These are phyloP conservation scores for Rhodotorula taiwanensis DNA, from an alignment of 768 basidiomycete species.

Conservation along the genomic window DNA sequence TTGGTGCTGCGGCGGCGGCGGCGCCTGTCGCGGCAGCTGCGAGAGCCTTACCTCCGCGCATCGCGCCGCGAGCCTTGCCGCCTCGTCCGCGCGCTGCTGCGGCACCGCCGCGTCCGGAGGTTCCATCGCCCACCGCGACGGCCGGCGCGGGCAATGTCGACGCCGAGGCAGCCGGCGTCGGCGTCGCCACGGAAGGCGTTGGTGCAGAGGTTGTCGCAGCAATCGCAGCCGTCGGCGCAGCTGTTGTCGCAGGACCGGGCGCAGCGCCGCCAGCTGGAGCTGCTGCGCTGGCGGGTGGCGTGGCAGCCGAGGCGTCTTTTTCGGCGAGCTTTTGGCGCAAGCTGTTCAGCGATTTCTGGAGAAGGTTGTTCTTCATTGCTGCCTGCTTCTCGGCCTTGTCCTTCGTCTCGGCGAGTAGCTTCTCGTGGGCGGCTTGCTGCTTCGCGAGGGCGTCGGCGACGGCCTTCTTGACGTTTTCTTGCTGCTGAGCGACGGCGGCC, in stretches of 20 bases:
- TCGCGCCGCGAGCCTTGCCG: slow-evolving; percentile 10
- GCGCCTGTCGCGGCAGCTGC: neutral
- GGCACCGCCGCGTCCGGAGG: slow-evolving; percentile 43
- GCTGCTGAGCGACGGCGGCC: slow-evolving; percentile 18
- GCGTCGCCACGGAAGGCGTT: slow-evolving; percentile 37
- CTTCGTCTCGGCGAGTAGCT: slow-evolving; percentile 26
- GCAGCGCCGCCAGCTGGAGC: neutral
- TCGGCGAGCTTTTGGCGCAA: slow-evolving; percentile 37
- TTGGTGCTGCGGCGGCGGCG: neutral
- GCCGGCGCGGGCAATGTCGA: slow-evolving; percentile 3
- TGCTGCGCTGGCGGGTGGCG: slow-evolving; percentile 25
- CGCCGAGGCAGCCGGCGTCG: slow-evolving; percentile 36
- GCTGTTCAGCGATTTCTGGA: slow-evolving; percentile 27
- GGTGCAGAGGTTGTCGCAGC: slow-evolving; percentile 36
- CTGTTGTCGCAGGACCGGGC: neutral
- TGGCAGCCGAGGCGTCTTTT: slow-evolving; percentile 13
- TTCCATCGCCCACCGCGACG: slow-evolving; percentile 37
- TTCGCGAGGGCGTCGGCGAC: slow-evolving; percentile 27
- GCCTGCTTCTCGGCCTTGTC: slow-evolving; percentile 31
- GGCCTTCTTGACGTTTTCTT: slow-evolving; percentile 42
- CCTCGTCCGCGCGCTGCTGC: slow-evolving; percentile 37
- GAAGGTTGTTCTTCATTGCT: slow-evolving; percentile 28
- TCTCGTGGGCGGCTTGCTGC: slow-evolving; percentile 27
- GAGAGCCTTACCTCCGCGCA: neutral
- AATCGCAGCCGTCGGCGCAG: neutral